Evolutionary conservation across 2,329 filamentous ascomycete species (phyloP).

Genomic region (Venturia aucupariae): DNA sequence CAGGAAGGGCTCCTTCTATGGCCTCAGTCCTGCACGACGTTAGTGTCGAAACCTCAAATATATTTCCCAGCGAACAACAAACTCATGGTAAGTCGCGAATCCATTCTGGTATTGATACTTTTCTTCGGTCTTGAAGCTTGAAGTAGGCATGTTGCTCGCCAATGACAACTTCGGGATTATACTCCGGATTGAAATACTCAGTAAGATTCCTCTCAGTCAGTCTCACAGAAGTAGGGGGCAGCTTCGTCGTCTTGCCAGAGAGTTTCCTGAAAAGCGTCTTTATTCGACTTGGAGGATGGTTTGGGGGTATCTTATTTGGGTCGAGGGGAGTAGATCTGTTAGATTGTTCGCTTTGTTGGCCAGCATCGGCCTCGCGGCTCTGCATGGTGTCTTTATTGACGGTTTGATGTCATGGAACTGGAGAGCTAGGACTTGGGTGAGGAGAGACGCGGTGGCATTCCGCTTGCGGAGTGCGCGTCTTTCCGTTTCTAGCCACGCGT

Average conservation of each 20-base stretch:
- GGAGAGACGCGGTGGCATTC: neutral
- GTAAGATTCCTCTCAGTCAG: conserved; percentile 24
- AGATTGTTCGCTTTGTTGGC: neutral
- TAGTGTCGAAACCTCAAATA: neutral
- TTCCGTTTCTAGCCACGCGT: neutral
- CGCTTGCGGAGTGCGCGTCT: neutral
- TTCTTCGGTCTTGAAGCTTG: conserved; percentile 52
- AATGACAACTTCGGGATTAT: conserved; percentile 18
- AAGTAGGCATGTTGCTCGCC: conserved; percentile 49
- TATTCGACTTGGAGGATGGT: neutral
- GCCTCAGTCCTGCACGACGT: conserved; percentile 58
- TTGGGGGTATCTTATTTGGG: conserved; percentile 9
- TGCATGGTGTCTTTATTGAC: conserved; percentile 4
- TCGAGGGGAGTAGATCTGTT: neutral
- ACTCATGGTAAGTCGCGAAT: conserved; percentile 72
- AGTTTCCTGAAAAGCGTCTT: conserved; percentile 7
- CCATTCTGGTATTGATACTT: conserved; percentile 72
- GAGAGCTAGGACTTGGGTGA: neutral
- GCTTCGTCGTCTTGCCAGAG: neutral
- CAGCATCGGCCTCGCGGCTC: conserved; percentile 3
- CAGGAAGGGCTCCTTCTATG: conserved; percentile 61
- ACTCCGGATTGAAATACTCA: conserved; percentile 24
- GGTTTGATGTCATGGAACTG: neutral
- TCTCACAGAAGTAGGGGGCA: conserved; percentile 6
- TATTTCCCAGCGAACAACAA: conserved; percentile 26